A percentile compares a stretch with the other conserved stretches of the same genome.
Evolutionary conservation across 805 yeast species (phyloP).

Genomic region (Zygosaccharomyces gambellarensis): DNA sequence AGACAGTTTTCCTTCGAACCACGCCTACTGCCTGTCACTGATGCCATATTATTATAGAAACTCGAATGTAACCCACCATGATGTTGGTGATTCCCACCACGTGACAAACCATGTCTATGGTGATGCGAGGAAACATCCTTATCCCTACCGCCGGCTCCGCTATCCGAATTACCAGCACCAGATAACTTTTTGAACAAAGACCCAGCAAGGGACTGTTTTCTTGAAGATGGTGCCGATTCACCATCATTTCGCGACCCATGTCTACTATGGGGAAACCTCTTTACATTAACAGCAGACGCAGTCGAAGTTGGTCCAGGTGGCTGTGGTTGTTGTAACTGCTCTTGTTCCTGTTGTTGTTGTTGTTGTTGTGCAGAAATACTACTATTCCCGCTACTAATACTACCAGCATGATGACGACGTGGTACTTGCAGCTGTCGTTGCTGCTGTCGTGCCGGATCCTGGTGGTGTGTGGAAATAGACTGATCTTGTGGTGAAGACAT

Average conservation of each 20-base stretch:
- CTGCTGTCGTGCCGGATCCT: neutral
- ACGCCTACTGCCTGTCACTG: neutral
- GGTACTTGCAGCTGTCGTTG: slow-evolving; percentile 1
- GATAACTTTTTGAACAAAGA: slow-evolving; percentile 24
- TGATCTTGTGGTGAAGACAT: neutral
- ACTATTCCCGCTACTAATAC: too few species aligned
- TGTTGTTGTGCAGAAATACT: neutral
- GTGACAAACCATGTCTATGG: neutral
- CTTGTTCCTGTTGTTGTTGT: neutral
- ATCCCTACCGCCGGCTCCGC: neutral
- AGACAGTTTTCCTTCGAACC: neutral
- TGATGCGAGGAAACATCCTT: neutral
- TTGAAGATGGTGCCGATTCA: slow-evolving; percentile 11
- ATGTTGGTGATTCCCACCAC: neutral
- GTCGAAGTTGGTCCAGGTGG: neutral
- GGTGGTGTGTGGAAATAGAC: neutral
- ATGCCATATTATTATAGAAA: neutral
- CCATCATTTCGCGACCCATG: neutral
- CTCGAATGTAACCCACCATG: neutral
- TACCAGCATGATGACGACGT: neutral
- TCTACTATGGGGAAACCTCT: neutral
- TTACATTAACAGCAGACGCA: neutral
- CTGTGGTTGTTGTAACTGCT: neutral
- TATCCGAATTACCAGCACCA: slow-evolving; percentile 11
- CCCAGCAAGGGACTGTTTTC: slow-evolving; percentile 28